Base-by-base conservation (phyloP, 2,329 filamentous ascomycete species). In the Paecilomyces variotii region DNA sequence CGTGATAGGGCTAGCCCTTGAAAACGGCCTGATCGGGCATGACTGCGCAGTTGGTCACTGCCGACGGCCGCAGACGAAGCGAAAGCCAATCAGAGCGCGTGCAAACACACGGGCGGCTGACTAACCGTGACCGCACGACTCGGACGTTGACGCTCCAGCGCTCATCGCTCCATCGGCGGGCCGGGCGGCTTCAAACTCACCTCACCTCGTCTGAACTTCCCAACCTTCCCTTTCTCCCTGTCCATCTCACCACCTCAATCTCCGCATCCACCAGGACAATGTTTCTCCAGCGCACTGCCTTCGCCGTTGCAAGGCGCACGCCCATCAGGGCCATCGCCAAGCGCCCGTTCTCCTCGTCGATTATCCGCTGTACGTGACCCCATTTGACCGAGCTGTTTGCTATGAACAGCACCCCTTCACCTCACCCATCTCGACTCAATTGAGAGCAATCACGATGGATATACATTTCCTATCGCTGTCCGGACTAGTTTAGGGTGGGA, bases 251-350 rank as follows among this genome's bases (percentile, higher is more conserved):
- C 60, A 57, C 60, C 60, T 56, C 51, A 57, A 32, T 61, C 63
- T 64, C 64, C 60, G 58, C 64, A 62, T 63, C 63, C 64, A 64
- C 62, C 61, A 64, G 68, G 69, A 72, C 68, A 71, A 80, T 78
- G 78, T 79, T 78, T 72, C 72, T 74, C 64, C 75, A 75, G 71
- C 77, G 76, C 67, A 74, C 75, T 66, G 76, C 72, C 65, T 74
- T 75, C 69, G 71, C 74, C 67, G 70, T 78, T 63, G 77, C 74
- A 57, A 73, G 75, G 72, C 77, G 76, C 67, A 71, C 75, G 62
- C 76, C 76, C 57, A 65, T 72, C 65, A 68, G 74, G 66, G 70
- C 74, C 62, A 59, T 78, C 63, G 70, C 74, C 64, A 68, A 69
- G 61, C 76, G 78, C 68, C 71, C 76, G 10, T 79, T 79, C 68